phyloP scores from a whole-genome alignment of 306 rosid genomes.

The Vicia villosa region DNA sequence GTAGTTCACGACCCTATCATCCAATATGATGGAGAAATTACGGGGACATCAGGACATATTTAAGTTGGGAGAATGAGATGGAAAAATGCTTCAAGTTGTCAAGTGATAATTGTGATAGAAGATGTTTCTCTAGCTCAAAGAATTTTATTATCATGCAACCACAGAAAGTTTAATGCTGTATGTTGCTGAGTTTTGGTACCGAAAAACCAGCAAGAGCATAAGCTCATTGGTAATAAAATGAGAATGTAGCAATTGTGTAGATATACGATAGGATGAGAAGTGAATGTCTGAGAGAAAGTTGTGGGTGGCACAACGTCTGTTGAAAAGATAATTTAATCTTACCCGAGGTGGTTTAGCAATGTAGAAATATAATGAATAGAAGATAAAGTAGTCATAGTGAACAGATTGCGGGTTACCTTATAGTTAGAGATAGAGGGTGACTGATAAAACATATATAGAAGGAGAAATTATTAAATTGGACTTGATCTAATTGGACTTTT shows the following conservation, averaged over 20 bases:
- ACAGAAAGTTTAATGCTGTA: background rate
- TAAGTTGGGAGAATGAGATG: slow-evolving; percentile 14
- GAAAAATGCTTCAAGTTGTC: background rate
- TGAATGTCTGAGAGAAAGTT: slow-evolving; percentile 25
- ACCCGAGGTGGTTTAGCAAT: background rate
- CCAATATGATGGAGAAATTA: slow-evolving; percentile 1
- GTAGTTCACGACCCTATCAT: slow-evolving; percentile 12
- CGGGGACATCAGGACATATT: slow-evolving; percentile 2
- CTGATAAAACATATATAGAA: background rate
- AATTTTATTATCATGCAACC: background rate
- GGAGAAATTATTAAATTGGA: slow-evolving; percentile 6
- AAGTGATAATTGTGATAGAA: slow-evolving; percentile 6
- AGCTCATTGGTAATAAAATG: background rate
- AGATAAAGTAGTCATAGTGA: background rate
- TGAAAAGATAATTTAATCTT: background rate
- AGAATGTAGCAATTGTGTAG: background rate
- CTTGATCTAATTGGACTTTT: slow-evolving; percentile 6
- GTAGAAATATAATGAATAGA: background rate
- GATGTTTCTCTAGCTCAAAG: background rate
- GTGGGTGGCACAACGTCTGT: background rate
- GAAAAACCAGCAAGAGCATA: slow-evolving; percentile 2
- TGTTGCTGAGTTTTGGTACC: background rate
- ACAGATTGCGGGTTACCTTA: background rate
- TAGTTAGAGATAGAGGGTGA: slow-evolving; percentile 15
- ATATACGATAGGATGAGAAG: slow-evolving; percentile 12